Percentiles rank a stretch among this genome's conserved stretches.
phyloP scores from a whole-genome alignment of 176 grass and related monocot species.

The Oryza longistaminata region DNA sequence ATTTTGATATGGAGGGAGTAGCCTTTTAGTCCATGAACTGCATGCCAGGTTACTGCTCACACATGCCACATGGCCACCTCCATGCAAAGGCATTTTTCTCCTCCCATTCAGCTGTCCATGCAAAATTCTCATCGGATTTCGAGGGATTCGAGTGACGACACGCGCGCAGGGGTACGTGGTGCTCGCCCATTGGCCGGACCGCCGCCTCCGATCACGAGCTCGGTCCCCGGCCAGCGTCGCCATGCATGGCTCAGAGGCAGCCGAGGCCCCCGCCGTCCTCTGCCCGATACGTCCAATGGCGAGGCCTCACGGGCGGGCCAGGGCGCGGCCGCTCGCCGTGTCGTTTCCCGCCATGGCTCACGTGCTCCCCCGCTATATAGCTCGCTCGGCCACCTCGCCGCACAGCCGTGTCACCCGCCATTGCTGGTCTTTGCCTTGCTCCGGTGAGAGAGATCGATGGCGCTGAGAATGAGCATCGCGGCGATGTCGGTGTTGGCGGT shows the following conservation, averaged over 20 bases:
- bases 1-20: too few relatives aligned
- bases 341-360: conserved; percentile 26
- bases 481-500: background rate
- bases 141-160: background rate
- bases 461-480: background rate
- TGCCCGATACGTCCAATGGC: conserved; percentile 30
- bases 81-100: conserved; percentile 17
- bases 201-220: conserved; percentile 39
- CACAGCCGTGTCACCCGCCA: background rate
- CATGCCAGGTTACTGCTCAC: background rate
- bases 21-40: too few relatives aligned
- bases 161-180: background rate
- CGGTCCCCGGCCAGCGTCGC: conserved; percentile 31
- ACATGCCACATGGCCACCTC: conserved; percentile 10
- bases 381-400: background rate
- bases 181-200: conserved; percentile 4
- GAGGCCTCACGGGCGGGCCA: conserved; percentile 49
- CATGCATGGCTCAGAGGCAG: background rate
- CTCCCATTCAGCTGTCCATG: background rate
- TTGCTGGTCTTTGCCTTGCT: background rate
- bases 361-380: conserved; percentile 35
- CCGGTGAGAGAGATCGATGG: background rate
- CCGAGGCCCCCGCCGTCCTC: background rate
- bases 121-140: background rate
- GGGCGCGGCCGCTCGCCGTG: conserved; percentile 10